A percentile compares a stretch with the other conserved stretches of the same genome.
phyloP scores from a whole-genome alignment of 2,329 filamentous ascomycete genomes.

The Exophiala alcalophila region DNA sequence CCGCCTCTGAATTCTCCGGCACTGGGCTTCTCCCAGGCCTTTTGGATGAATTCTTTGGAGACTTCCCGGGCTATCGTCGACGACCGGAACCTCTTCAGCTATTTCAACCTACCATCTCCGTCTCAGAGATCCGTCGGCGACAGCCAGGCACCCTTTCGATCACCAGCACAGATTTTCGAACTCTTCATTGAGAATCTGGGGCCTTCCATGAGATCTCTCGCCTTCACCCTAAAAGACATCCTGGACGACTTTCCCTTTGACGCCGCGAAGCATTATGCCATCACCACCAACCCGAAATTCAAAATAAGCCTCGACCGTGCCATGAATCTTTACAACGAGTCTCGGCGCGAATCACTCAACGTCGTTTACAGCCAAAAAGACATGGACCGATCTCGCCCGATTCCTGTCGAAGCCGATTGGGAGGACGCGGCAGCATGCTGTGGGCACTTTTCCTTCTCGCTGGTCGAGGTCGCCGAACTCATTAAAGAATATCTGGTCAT shows the following conservation, averaged over 20 bases:
- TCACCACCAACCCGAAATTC: conserved; percentile 76
- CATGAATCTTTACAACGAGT: conserved; percentile 71
- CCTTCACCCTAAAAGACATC: conserved; percentile 83
- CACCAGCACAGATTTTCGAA: conserved; percentile 82
- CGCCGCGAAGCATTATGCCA: conserved; percentile 61
- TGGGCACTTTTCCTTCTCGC: conserved; percentile 89
- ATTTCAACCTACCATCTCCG: conserved; percentile 22
- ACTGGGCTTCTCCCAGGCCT: conserved; percentile 25
- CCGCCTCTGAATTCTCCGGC: conserved; percentile 24
- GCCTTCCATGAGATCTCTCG: conserved; percentile 94
- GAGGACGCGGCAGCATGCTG: conserved; percentile 98
- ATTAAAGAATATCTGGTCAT: conserved; percentile 79
- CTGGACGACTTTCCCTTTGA: conserved; percentile 84
- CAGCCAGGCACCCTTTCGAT: conserved; percentile 42
- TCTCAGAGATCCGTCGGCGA: conserved; percentile 45
- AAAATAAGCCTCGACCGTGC: conserved; percentile 77
- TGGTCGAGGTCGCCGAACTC: conserved; percentile 88
- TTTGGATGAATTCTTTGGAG: conserved; percentile 11
- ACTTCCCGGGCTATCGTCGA: conserved; percentile 7
- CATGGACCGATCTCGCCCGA: conserved; percentile 63
- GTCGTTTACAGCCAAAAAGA: conserved; percentile 79
- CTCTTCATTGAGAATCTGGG: conserved; percentile 85
- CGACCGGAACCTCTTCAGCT: conserved; percentile 7
- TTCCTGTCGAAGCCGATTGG: conserved; percentile 83
- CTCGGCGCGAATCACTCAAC: conserved; percentile 71